phyloP scores from a whole-genome alignment of 345 rosid species.

The Gossypium raimondii region DNA sequence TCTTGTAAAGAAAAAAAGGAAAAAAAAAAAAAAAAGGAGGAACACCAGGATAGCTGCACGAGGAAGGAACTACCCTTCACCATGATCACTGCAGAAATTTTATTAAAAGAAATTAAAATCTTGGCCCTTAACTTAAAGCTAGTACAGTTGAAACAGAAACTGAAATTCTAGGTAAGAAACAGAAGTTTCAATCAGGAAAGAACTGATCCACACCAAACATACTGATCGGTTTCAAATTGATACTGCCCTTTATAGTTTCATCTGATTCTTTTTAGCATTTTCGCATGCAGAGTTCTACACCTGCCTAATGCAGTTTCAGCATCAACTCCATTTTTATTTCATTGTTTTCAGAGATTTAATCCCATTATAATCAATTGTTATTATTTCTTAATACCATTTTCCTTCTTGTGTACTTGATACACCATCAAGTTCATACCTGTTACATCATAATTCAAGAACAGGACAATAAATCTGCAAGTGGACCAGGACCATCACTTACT shows the following conservation, averaged over 20 bases:
- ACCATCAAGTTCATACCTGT: too few species aligned
- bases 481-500: background rate
- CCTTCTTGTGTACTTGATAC: background rate
- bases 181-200: background rate
- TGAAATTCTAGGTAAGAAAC: background rate
- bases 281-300: background rate
- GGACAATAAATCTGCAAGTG: background rate
- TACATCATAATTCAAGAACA: background rate
- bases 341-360: background rate
- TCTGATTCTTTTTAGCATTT: background rate
- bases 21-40: background rate
- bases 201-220: background rate
- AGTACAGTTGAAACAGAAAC: background rate
- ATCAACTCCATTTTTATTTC: background rate
- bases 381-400: background rate
- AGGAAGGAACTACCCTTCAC: background rate
- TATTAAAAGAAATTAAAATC: background rate
- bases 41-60: background rate
- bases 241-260: background rate
- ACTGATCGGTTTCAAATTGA: background rate
- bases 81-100: background rate
- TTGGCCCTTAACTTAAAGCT: background rate
- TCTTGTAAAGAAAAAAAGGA: background rate
- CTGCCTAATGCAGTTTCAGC: background rate
- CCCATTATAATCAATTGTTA: background rate